phyloP scores from a whole-genome alignment of 2,329 filamentous ascomycete species.

The Penicillium sp. region DNA sequence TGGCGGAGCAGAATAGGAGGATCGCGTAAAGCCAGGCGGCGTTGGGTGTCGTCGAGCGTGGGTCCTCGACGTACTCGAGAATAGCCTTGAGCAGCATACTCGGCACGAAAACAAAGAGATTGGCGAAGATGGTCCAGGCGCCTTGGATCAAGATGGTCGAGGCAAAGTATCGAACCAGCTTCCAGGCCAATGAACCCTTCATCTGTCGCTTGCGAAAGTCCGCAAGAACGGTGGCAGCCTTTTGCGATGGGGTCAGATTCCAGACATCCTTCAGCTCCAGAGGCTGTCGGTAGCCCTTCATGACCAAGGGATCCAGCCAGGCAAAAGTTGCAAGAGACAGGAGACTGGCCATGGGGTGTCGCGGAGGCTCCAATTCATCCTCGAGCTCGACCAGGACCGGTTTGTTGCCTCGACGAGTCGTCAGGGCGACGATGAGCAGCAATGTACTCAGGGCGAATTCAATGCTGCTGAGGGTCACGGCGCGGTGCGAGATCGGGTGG shows the following conservation, averaged over 20 bases:
- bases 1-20: slow-evolving; percentile 76
- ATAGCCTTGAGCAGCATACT: slow-evolving; percentile 89
- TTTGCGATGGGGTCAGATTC: slow-evolving; percentile 85
- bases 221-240: slow-evolving; percentile 72
- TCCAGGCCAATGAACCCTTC: slow-evolving; percentile 71
- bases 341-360: slow-evolving; percentile 80
- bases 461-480: slow-evolving; percentile 61
- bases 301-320: slow-evolving; percentile 87
- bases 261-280: slow-evolving; percentile 82
- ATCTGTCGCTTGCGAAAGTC: slow-evolving; percentile 83
- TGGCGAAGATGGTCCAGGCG: slow-evolving; percentile 71
- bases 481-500: slow-evolving; percentile 61
- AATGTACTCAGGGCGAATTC: slow-evolving; percentile 73
- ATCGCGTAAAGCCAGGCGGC: slow-evolving; percentile 96
- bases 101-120: slow-evolving; percentile 82
- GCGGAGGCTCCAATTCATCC: slow-evolving; percentile 78
- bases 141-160: slow-evolving; percentile 70
- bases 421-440: slow-evolving; percentile 70
- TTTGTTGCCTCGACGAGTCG: slow-evolving; percentile 87
- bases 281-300: slow-evolving; percentile 79
- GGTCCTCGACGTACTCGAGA: slow-evolving; percentile 86
- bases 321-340: slow-evolving; percentile 82
- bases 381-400: slow-evolving; percentile 84
- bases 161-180: slow-evolving; percentile 81
- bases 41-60: slow-evolving; percentile 68